Base-by-base conservation (phyloP, 352 stramenopile genomes). In the Globisporangium polare region DNA sequence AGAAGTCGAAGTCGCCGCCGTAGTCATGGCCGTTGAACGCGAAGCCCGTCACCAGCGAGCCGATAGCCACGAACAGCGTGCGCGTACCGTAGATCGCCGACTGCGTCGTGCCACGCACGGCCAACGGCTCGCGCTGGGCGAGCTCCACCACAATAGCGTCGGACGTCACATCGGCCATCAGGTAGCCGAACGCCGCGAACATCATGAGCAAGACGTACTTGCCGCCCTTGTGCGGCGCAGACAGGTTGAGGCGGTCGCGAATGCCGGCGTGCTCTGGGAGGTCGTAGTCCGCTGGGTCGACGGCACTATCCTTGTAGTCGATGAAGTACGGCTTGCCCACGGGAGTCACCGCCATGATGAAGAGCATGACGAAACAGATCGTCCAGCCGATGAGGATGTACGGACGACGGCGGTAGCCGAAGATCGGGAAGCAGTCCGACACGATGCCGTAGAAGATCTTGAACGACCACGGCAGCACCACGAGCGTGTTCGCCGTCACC, bases 201-300 rank as follows among this genome's bases (percentile, higher is more conserved):
- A 80, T 78, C 72, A 83, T 84, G 56, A 87, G 66, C 41, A 87
- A 65, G 27, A 84, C 65, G 37, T 80, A 84, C 59, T 80, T 82
- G 55, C 56, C 56, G 47, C 66, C 77, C 37, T 72, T 57, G 26
- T 63, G 60, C 26, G 71, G 63, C 8, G 74, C 75, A 26, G 69
- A 35, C 13, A 68, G 49, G 65, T 87, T 83, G 58, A 86, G 67
- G 2, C 63, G 58, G 3, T 61, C 63, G 22, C 52, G 41, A 10
- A 74, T 68, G 13, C 68, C 62, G 0, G 60, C 69, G 49, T 77
- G 72, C 55, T 78, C 65, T 2, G 33, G 29, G 17, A 43, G 31
- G 15, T 51, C 37, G 22, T 52, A 60, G 0, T 47, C 13, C 26
- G 35, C 35, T 2, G 60, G 66, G 0, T 60, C 58, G 27, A 31